Conservation (phyloP, 306 rosid species). For the Trichosanthes truncata region DNA sequence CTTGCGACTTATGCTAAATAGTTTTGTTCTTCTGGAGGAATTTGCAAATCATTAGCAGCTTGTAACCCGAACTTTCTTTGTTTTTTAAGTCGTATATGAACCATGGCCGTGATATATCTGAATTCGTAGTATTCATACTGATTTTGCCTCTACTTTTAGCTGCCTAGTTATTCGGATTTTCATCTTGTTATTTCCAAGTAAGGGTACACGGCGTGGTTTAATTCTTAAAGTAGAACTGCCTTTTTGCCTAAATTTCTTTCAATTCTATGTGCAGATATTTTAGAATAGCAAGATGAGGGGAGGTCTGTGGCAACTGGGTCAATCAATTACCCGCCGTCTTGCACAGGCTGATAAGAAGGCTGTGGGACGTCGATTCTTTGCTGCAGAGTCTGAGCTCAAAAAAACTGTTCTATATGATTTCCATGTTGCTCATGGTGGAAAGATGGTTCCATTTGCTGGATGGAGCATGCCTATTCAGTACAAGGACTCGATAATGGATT, state of each 20-base stretch:
- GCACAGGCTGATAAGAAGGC: slow-evolving; percentile 68
- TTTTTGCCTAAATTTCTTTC: background rate
- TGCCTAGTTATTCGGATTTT: background rate
- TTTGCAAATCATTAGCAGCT: background rate
- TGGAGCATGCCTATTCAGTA: slow-evolving; percentile 98
- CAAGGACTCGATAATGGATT: slow-evolving; percentile 91
- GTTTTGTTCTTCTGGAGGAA: background rate
- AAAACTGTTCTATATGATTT: slow-evolving; percentile 77
- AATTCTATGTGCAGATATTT: slow-evolving; percentile 13
- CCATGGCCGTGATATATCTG: background rate
- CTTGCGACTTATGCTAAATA: background rate
- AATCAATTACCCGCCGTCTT: slow-evolving; percentile 72
- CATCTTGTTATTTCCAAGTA: background rate
- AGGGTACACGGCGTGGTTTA: background rate
- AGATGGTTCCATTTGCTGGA: slow-evolving; percentile 98
- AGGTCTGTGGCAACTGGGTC: slow-evolving; percentile 73
- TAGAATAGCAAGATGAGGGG: slow-evolving; percentile 50
- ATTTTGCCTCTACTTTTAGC: background rate
- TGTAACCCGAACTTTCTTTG: background rate
- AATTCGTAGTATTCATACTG: background rate
- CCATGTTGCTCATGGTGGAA: slow-evolving; percentile 80
- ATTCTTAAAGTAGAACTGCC: background rate
- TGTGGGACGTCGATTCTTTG: slow-evolving; percentile 55
- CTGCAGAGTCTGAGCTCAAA: slow-evolving; percentile 68
- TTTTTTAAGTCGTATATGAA: background rate